Percentiles rank a stretch among this genome's conserved stretches.
These are phyloP conservation scores for Cadophora sp. DNA, from an alignment of 2,329 filamentous ascomycete genomes.

Conservation along the genomic window DNA sequence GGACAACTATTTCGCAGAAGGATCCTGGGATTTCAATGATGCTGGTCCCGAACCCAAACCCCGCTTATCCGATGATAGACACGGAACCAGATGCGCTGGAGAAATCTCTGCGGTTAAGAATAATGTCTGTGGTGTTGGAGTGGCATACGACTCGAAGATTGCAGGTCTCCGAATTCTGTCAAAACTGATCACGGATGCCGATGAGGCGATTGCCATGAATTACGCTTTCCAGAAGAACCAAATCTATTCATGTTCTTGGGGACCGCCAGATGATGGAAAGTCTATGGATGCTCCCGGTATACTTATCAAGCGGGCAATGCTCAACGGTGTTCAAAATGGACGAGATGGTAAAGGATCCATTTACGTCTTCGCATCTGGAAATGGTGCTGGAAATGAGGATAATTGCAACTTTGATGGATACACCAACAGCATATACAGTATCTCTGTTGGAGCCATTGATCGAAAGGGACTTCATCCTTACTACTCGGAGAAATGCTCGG, in stretches of 20 bases:
- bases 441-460: slow-evolving; percentile 94
- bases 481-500: slow-evolving; percentile 96
- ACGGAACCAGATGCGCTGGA: slow-evolving; percentile 93
- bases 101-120: slow-evolving; percentile 94
- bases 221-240: slow-evolving; percentile 91
- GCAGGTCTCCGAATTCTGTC: slow-evolving; percentile 93
- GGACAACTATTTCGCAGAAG: slow-evolving; percentile 90
- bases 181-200: slow-evolving; percentile 86
- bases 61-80: slow-evolving; percentile 81
- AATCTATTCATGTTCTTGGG: slow-evolving; percentile 99
- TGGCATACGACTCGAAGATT: slow-evolving; percentile 91
- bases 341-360: slow-evolving; percentile 85
- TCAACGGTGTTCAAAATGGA: slow-evolving; percentile 90
- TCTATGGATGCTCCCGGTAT: slow-evolving; percentile 95
- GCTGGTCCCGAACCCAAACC: slow-evolving; percentile 79
- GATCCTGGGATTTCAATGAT: slow-evolving; percentile 97
- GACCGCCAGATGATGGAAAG: slow-evolving; percentile 88
- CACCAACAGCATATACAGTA: slow-evolving; percentile 99
- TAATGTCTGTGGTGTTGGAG: slow-evolving; percentile 91
- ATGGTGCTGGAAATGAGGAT: slow-evolving; percentile 84
- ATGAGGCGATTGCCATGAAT: slow-evolving; percentile 92
- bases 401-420: slow-evolving; percentile 99
- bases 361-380: slow-evolving; percentile 96
- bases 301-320: slow-evolving; percentile 87
- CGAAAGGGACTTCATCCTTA: slow-evolving; percentile 87